Percentiles rank a stretch among this genome's conserved stretches.
Conservation (phyloP, 345 rosid species). For the Corchorus olitorius region DNA sequence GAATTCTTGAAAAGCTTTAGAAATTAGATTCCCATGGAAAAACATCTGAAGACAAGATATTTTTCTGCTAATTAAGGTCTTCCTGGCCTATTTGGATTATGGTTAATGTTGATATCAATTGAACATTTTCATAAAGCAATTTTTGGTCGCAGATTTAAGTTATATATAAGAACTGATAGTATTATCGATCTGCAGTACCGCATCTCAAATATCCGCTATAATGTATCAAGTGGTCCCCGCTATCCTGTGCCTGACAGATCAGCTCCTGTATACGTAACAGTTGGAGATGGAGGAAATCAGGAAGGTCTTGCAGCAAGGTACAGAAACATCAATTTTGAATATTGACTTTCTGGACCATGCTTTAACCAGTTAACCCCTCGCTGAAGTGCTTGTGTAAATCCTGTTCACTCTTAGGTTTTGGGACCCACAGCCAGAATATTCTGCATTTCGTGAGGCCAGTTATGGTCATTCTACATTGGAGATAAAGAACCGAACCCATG, state of each 20-base stretch:
- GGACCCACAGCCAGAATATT: slow-evolving; percentile 92
- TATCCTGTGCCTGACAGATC: slow-evolving; percentile 71
- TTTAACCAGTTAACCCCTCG: neutral
- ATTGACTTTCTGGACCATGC: no score
- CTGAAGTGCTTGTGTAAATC: slow-evolving; percentile 12
- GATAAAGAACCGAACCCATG: slow-evolving; percentile 84
- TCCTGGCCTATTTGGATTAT: neutral
- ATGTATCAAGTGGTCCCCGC: slow-evolving; percentile 63
- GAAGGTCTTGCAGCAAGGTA: slow-evolving; percentile 86
- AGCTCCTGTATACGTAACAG: slow-evolving; percentile 87
- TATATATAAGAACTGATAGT: neutral
- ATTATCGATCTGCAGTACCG: slow-evolving; percentile 54
- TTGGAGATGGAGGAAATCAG: slow-evolving; percentile 98
- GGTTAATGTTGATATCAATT: neutral
- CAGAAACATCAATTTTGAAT: slow-evolving; percentile 13
- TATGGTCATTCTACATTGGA: slow-evolving; percentile 89
- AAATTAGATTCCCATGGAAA: neutral
- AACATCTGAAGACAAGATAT: neutral
- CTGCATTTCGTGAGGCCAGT: slow-evolving; percentile 97
- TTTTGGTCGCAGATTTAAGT: neutral
- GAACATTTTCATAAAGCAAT: neutral
- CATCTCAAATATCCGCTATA: slow-evolving; percentile 73
- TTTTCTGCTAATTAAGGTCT: slow-evolving; percentile 2
- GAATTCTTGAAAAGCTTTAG: neutral
- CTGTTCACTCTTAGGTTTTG: slow-evolving; percentile 50